Base-by-base conservation (phyloP, 1,139 yeast genomes). In the Debaryomyces coudertii region DNA sequence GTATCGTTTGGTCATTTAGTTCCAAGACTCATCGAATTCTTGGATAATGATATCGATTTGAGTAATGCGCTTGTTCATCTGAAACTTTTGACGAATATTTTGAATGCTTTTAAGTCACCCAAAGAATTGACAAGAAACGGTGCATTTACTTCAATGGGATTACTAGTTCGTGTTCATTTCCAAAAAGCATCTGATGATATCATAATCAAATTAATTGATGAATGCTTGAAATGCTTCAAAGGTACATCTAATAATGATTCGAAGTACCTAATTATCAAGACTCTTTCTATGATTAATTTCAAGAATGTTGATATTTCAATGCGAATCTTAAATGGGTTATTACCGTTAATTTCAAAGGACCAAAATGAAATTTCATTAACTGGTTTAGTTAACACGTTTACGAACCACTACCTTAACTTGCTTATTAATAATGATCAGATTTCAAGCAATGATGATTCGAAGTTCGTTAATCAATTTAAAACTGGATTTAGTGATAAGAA, bases 401-500 rank as follows among this genome's bases (percentile, higher is more conserved):
- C 77, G 42, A 54, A 55, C 22, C 84, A 78, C 53, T 68, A 75
- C 31, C 61, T 71, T 22, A 53, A 42, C 4, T 40, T 55, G n/a
- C 47, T 47, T 4, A 40, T 51, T n/a, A 49, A 52, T n/a, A 51
- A 50, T 6, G 52, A 52, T 2, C 47, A 45, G 12, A 35, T 51
- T 27, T 45, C 52, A 23, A 45, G 53, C 23, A 50, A 48, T n/a
- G 49, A 47, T 15, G 46, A 46, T 16, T 45, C 44, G 8, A 47
- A 53, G 33, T 47, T 47, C 25, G 47, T 53, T 1, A 68, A 68
- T 9, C 71, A 73, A 12, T 62, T 87, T 29, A 62, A 65, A 16
- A 65, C 70, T 22, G 97, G 97, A 0, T 68, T 90, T 12, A 59
- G 67, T 11, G 93, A 88, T 30, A 77, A 87, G 54, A 87, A 87